A percentile compares a stretch with the other conserved stretches of the same genome.
Conservation (phyloP, 2,329 filamentous ascomycete genomes). For the Magnaporthiopsis incrustans region DNA sequence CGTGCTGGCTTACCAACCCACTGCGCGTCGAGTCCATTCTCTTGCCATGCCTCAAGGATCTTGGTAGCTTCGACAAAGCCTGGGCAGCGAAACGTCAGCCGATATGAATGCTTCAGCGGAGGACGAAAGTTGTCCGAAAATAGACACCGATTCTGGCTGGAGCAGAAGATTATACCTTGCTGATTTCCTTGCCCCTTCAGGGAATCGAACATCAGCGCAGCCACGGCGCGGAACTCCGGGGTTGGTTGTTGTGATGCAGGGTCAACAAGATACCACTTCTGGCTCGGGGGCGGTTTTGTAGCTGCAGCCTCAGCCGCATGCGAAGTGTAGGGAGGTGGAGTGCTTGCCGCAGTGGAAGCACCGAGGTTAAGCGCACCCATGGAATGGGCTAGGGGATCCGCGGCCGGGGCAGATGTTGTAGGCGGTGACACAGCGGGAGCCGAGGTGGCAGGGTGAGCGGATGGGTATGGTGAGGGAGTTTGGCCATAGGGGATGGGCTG, state of each 20-base stretch:
- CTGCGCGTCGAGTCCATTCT: not conserved
- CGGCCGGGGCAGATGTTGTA: not conserved
- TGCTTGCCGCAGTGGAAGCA: not conserved
- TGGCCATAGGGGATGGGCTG: not conserved
- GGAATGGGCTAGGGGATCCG: not conserved
- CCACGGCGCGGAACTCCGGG: conserved; percentile 2
- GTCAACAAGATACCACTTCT: conserved; percentile 1
- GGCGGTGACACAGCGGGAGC: not conserved
- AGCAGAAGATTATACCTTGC: not conserved
- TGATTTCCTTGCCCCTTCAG: not conserved
- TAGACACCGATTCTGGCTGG: not conserved
- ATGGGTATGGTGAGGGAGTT: not conserved
- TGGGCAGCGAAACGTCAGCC: not conserved
- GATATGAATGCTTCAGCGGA: not conserved
- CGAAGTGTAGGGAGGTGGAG: not conserved
- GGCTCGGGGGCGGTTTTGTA: not conserved
- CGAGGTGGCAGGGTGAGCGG: not conserved
- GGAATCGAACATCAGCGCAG: not conserved
- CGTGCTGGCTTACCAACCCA: not conserved
- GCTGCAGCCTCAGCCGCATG: not conserved
- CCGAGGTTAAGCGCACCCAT: not conserved
- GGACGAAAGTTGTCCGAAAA: not conserved
- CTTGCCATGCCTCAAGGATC: not conserved
- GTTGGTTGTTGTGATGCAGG: not conserved
- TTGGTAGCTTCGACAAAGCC: conserved; percentile 1